phyloP scores from a whole-genome alignment of 768 basidiomycete genomes.

The Boletus edulis region DNA sequence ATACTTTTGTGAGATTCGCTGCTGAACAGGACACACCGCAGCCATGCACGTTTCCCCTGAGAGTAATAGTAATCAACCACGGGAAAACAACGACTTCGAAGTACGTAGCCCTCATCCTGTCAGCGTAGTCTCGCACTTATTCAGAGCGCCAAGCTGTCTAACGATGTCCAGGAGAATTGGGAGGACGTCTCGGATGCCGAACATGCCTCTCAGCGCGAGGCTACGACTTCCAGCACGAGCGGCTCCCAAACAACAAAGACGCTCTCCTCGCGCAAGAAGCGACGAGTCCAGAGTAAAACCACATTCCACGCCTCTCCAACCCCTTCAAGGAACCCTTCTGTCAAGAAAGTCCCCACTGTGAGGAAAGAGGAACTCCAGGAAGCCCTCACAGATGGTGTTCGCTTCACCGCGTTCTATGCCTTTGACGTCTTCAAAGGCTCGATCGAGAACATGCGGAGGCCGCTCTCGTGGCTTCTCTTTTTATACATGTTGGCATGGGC shows the following conservation, averaged over 20 bases:
- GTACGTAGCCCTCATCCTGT: slow-evolving; percentile 2
- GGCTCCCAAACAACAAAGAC: slow-evolving; percentile 10
- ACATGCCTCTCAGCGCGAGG: slow-evolving; percentile 8
- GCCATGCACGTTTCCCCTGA: slow-evolving; percentile 15
- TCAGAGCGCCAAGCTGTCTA: not conserved
- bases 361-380: slow-evolving; percentile 25
- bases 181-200: slow-evolving; percentile 32
- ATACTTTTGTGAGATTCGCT: too few relatives aligned
- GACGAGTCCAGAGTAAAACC: slow-evolving; percentile 24
- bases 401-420: slow-evolving; percentile 37
- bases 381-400: slow-evolving; percentile 21
- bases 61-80: not conserved
- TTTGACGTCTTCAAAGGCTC: slow-evolving; percentile 48
- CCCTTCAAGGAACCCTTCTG: slow-evolving; percentile 16
- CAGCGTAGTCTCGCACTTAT: not conserved
- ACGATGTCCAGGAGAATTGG: slow-evolving; percentile 28
- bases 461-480: slow-evolving; percentile 53
- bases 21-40: too few relatives aligned
- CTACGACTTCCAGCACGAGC: not conserved
- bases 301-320: slow-evolving; percentile 19
- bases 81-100: not conserved
- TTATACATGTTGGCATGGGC: slow-evolving; percentile 50
- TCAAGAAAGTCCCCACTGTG: slow-evolving; percentile 27
- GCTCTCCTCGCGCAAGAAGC: slow-evolving; percentile 28
- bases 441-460: slow-evolving; percentile 49